These are phyloP conservation scores for Stentor coeruleus DNA, from an alignment of 73 alveolate species.

Conservation along the genomic window DNA sequence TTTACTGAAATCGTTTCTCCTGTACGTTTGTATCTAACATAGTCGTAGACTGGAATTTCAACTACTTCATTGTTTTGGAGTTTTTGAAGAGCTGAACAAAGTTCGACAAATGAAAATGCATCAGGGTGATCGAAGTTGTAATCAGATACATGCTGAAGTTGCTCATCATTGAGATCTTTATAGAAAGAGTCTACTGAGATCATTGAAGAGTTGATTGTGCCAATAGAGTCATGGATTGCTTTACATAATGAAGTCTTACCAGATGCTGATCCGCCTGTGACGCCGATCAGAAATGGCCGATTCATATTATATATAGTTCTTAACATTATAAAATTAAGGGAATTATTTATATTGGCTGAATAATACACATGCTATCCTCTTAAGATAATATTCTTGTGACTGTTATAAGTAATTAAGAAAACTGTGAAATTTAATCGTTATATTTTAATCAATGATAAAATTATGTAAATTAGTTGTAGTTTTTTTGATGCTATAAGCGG, in stretches of 20 bases:
- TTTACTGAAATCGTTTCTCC: slow-evolving; percentile 27
- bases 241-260: slow-evolving; percentile 22
- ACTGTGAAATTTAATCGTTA: no score
- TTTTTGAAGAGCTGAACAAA: slow-evolving; percentile 33
- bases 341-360: no score
- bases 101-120: slow-evolving; percentile 77
- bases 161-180: neutral
- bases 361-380: no score
- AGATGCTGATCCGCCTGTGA: slow-evolving; percentile 24
- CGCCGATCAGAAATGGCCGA: slow-evolving; percentile 21
- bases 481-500: no score
- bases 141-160: neutral
- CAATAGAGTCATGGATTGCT: slow-evolving; percentile 12
- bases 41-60: slow-evolving; percentile 83
- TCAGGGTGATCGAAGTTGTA: slow-evolving; percentile 93
- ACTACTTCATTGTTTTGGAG: slow-evolving; percentile 55
- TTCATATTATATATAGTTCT: no score
- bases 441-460: no score
- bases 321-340: no score
- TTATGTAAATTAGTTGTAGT: no score
- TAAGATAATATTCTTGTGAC: no score
- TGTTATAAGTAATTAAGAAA: no score
- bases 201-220: neutral
- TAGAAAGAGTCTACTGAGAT: slow-evolving; percentile 11
- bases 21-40: slow-evolving; percentile 61